Conservation (phyloP, 441 rosid species). For the Bocquillonia castaneifolia region DNA sequence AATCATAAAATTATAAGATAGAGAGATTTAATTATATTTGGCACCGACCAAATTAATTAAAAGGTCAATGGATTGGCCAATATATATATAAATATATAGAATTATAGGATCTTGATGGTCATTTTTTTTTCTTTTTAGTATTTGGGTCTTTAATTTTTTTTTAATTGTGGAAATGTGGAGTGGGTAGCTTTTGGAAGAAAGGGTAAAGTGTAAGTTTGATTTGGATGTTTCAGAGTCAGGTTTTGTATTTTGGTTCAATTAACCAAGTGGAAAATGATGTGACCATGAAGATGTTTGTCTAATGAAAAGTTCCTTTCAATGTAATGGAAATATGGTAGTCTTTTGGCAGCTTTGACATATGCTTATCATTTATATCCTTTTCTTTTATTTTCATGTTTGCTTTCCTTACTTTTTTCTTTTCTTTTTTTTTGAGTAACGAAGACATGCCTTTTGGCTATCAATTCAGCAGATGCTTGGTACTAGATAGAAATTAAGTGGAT, state of each 20-base stretch:
- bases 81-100: constrained; percentile 1
- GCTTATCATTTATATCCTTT: background rate
- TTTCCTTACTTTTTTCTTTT: background rate
- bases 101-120: background rate
- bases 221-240: constrained; percentile 33
- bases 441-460: background rate
- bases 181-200: constrained; percentile 13
- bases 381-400: no score
- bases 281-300: constrained; percentile 12
- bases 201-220: constrained; percentile 25
- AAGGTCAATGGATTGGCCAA: constrained; percentile 27
- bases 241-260: constrained; percentile 27
- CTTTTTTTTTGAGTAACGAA: background rate
- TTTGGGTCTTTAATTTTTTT: no score
- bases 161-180: no score
- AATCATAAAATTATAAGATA: constrained; percentile 3
- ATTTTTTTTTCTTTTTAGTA: background rate
- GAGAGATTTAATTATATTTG: constrained; percentile 8
- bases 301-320: constrained; percentile 29
- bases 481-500: no score
- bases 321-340: background rate
- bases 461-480: no score
- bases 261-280: constrained; percentile 23
- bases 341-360: background rate
- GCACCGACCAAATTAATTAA: constrained; percentile 20